Evolutionary conservation across 2,329 filamentous ascomycete genomes (phyloP), one percentile per base, ranked within the genome.

Genomic region (Huntiella moniliformis): DNA sequence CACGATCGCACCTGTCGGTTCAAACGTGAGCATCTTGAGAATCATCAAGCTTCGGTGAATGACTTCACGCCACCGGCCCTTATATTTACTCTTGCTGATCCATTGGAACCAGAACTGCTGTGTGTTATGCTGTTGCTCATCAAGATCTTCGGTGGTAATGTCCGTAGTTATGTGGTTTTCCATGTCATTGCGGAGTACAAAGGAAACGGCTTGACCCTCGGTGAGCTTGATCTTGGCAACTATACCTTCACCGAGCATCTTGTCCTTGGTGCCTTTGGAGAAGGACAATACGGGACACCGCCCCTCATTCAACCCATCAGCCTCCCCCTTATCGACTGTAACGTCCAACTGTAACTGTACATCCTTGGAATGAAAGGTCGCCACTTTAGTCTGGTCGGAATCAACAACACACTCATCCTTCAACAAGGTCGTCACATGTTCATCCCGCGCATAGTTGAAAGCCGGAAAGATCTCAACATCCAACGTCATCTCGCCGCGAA

Each of bases 1-100:
- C 32, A 85, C 69, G 43, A 86, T 85, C 6, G 81, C 82, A 2
- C 82, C 81, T 0, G 80, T 86, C 0, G 80, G 81, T 55, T 86
- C 81, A 53, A 78, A 86, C 0, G 80, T 85, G 53, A 86, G 66
- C 60, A 86, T 67, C 59, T 86, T 86, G 38, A 86, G 60, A 45
- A 84, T 74, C 65, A 86, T 72, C 43, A 86, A 62, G 55, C 79
- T 84, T 46, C 81, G 67, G 18, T 68, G 67, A 4, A 86, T 77
- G 2, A 81, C 74, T 58, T 85, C 79, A 45, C 77, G 68, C 72
- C 80, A 86, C 32, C 75, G 70, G 4, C 81, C 81, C 49, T 73
- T 74, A 58, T 84, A 86, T 52, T 68, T 74, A 58, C 74, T 79
- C 56, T 77, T 74, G 4, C 70, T 67, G 45, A 84, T 79, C 74